phyloP scores from a whole-genome alignment of 2,329 filamentous ascomycete species.

The Pseudogymnoascus sp. region DNA sequence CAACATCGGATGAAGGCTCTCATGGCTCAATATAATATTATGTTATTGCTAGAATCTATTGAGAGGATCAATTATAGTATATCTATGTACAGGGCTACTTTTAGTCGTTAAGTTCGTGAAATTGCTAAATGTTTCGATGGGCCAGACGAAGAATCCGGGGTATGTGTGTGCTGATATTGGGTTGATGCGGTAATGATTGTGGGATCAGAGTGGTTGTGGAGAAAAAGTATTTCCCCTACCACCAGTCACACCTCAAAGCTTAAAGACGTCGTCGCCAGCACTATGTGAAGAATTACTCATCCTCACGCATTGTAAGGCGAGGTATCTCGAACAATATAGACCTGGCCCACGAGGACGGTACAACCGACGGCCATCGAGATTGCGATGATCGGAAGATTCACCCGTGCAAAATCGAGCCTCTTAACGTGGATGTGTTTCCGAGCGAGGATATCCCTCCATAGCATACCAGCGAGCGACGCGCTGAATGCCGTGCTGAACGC shows the following conservation, averaged over 20 bases:
- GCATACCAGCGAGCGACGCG: slow-evolving; percentile 62
- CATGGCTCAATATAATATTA: not conserved
- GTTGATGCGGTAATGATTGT: not conserved
- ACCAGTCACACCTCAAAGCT: not conserved
- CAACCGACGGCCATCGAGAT: slow-evolving; percentile 61
- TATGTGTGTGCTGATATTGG: not conserved
- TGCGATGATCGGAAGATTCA: slow-evolving; percentile 65
- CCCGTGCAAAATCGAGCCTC: slow-evolving; percentile 58
- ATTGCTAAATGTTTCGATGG: not conserved
- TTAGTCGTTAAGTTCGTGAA: slow-evolving; percentile 1
- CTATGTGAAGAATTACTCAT: not conserved
- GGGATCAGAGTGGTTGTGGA: not conserved
- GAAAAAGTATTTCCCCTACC: not conserved
- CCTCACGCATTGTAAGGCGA: slow-evolving; percentile 22
- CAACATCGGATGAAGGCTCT: not conserved
- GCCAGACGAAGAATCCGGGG: not conserved
- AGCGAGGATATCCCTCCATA: slow-evolving; percentile 65
- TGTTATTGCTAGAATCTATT: not conserved
- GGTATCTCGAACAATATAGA: slow-evolving; percentile 50
- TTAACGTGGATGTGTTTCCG: slow-evolving; percentile 62
- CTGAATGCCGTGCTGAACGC: slow-evolving; percentile 69
- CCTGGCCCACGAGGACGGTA: slow-evolving; percentile 53
- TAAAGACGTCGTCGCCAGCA: not conserved
- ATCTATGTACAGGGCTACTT: not conserved
- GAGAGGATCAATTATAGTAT: not conserved